These are phyloP conservation scores for Neurospora sp. DNA, from an alignment of 495 filamentous ascomycete genomes.

Conservation along the genomic window DNA sequence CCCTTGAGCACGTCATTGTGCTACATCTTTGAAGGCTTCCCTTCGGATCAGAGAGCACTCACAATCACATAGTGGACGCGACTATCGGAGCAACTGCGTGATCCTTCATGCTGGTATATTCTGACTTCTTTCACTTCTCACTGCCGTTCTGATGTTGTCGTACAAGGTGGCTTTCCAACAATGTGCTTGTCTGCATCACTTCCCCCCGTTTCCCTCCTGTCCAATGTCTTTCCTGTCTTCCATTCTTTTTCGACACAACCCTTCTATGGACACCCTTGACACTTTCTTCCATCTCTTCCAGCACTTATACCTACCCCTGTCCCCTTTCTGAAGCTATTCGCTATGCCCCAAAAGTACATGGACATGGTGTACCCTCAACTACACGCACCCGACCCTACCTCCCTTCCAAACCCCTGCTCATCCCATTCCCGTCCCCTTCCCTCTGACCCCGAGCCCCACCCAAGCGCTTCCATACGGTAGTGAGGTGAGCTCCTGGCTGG, in stretches of 20 bases:
- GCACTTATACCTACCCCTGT: neutral
- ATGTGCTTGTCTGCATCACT: neutral
- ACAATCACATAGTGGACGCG: neutral
- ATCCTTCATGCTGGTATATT: neutral
- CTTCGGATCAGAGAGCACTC: neutral
- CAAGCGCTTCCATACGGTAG: constrained; percentile 12
- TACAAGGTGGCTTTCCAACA: neutral
- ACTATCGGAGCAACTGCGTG: neutral
- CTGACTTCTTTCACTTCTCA: neutral
- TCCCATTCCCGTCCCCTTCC: neutral
- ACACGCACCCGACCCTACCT: neutral
- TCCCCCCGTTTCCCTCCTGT: neutral
- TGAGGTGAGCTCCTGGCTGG: neutral
- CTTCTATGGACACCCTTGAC: neutral
- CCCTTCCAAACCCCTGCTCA: neutral
- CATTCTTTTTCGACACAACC: too few relatives aligned
- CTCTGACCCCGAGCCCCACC: constrained; percentile 13
- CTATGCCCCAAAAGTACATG: neutral
- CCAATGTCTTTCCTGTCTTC: neutral
- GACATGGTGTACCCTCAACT: neutral
- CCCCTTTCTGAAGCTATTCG: neutral
- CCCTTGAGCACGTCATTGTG: neutral
- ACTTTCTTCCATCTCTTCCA: neutral
- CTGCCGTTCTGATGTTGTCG: neutral
- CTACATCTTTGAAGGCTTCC: neutral